A percentile compares a stretch with the other conserved stretches of the same genome.
Conservation (phyloP, 2,329 filamentous ascomycete species). For the Colletotrichum liriopes region DNA sequence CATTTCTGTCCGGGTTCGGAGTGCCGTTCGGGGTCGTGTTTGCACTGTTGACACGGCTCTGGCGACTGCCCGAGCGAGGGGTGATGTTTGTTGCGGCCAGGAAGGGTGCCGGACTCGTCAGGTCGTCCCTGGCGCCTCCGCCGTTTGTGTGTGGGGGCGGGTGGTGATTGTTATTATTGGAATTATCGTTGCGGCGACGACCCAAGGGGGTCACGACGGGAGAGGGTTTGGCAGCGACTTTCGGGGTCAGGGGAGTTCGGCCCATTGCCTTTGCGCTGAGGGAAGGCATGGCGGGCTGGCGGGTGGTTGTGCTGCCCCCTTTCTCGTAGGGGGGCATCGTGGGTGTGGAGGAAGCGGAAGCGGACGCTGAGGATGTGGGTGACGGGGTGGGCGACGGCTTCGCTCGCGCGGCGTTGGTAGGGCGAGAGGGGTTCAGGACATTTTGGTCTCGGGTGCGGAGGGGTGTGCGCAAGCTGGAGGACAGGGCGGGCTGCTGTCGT, state of each 20-base stretch:
- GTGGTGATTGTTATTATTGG: conserved; percentile 32
- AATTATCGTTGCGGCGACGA: conserved; percentile 44
- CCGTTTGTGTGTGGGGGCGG: conserved; percentile 48
- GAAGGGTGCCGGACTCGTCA: conserved; percentile 66
- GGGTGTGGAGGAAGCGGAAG: conserved; percentile 31
- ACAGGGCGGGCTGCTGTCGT: conserved; percentile 40
- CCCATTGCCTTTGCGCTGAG: conserved; percentile 73
- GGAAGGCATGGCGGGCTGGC: conserved; percentile 77
- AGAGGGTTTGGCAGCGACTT: conserved; percentile 65
- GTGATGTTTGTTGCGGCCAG: conserved; percentile 78
- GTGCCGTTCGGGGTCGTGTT: conserved; percentile 77
- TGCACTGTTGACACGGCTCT: conserved; percentile 78
- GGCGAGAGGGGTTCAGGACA: conserved; percentile 43
- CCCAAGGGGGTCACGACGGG: conserved; percentile 60
- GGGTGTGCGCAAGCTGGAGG: conserved; percentile 40
- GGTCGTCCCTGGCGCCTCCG: conserved; percentile 61
- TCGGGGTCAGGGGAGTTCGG: conserved; percentile 68
- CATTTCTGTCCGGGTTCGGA: conserved; percentile 63
- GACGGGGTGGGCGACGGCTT: conserved; percentile 40
- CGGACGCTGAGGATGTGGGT: conserved; percentile 27
- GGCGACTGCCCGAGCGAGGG: conserved; percentile 82
- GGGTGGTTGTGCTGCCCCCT: conserved; percentile 65
- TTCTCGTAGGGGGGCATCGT: conserved; percentile 61
- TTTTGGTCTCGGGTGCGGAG: conserved; percentile 42
- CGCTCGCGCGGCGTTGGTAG: conserved; percentile 37